Percentiles rank a stretch among this genome's conserved stretches.
Conservation (phyloP, 2,329 filamentous ascomycete genomes). For the Paraphaeosphaeria sporulosa region DNA sequence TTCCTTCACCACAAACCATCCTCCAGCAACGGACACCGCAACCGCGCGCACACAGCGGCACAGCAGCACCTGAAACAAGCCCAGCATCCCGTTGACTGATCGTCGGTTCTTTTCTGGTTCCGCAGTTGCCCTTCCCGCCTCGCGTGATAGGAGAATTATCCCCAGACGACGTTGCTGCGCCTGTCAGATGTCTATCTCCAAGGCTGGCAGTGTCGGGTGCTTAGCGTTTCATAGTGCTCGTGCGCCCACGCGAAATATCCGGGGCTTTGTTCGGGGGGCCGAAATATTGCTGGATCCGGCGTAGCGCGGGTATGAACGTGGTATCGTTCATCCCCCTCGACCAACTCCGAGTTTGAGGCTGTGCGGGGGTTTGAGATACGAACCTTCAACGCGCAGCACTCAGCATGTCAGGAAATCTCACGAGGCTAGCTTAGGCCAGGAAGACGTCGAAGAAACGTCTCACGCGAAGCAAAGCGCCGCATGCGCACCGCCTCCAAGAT, state of each 20-base stretch:
- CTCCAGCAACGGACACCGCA: not conserved
- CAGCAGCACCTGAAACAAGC: constrained; percentile 1
- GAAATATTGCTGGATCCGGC: constrained; percentile 14
- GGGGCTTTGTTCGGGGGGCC: constrained; percentile 11
- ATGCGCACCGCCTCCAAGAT: too few species aligned
- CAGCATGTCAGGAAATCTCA: not conserved
- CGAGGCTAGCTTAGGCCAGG: not conserved
- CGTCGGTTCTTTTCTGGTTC: not conserved
- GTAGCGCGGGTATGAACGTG: not conserved
- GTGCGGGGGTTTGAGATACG: constrained; percentile 3
- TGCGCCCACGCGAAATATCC: constrained; percentile 1
- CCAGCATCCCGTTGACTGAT: not conserved
- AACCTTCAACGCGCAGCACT: not conserved
- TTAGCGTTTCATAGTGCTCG: constrained; percentile 7
- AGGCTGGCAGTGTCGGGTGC: constrained; percentile 8
- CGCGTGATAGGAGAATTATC: not conserved
- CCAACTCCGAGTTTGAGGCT: constrained; percentile 13
- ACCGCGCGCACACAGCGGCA: constrained; percentile 1
- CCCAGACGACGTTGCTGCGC: not conserved
- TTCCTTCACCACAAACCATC: not conserved
- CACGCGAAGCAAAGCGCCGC: not conserved
- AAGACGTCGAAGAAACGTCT: not conserved
- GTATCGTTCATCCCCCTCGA: constrained; percentile 1
- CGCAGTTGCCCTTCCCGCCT: not conserved
- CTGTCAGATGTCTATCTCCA: constrained; percentile 6